Conservation (phyloP, 176 grass and related monocot species). For the Poa annua region DNA sequence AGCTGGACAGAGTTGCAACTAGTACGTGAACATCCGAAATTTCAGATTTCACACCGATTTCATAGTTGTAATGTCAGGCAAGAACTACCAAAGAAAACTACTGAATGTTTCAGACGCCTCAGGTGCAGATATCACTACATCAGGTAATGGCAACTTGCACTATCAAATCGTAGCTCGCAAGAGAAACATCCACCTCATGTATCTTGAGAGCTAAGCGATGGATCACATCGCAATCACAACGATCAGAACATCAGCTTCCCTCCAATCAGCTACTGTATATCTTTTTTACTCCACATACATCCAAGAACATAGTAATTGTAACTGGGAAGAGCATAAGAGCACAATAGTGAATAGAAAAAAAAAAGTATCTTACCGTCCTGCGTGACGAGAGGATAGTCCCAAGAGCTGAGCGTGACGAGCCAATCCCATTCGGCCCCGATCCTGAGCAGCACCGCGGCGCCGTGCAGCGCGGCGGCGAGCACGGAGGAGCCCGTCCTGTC, state of each 20-base stretch:
- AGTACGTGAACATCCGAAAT: background rate
- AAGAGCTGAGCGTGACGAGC: slow-evolving; percentile 67
- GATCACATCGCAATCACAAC: background rate
- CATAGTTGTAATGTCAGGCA: background rate
- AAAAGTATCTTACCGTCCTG: slow-evolving; percentile 51
- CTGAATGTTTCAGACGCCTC: background rate
- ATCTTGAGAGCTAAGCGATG: background rate
- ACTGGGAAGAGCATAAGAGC: background rate
- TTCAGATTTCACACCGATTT: background rate
- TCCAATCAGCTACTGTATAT: background rate
- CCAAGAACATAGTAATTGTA: background rate
- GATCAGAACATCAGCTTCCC: background rate
- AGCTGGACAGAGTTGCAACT: background rate
- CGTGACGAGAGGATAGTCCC: slow-evolving; percentile 69
- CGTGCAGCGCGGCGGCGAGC: slow-evolving; percentile 63
- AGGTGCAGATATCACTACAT: background rate
- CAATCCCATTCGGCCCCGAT: slow-evolving; percentile 54
- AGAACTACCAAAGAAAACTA: background rate
- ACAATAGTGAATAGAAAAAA: background rate
- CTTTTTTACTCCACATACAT: background rate
- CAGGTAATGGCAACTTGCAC: background rate
- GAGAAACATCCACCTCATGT: background rate
- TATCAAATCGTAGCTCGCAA: background rate
- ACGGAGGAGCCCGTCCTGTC: slow-evolving; percentile 49
- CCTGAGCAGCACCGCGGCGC: slow-evolving; percentile 62